Percentiles rank a stretch among this genome's conserved stretches.
Conservation (phyloP, 805 yeast genomes). For the Lipomyces yamanashiensis region DNA sequence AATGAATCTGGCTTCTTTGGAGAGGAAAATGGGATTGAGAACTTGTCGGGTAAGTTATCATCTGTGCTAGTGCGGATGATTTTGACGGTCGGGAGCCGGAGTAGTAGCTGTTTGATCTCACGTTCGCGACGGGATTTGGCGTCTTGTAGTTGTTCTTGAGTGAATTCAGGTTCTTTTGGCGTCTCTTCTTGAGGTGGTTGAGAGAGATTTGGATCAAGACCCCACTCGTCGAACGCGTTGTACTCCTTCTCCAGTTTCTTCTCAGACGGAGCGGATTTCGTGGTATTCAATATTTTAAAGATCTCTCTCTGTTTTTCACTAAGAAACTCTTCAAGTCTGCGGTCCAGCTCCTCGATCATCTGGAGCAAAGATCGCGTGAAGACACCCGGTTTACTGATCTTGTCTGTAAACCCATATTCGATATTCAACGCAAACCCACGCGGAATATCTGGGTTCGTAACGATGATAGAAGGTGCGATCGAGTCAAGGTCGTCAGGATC, state of each 20-base stretch:
- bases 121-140: conserved; percentile 28
- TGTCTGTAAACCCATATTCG: conserved; percentile 61
- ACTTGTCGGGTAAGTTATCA: conserved; percentile 6
- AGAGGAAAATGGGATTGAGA: conserved; percentile 27
- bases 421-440: conserved; percentile 68
- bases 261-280: not conserved
- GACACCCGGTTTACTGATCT: conserved; percentile 34
- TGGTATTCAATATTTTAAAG: conserved; percentile 58
- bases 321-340: conserved; percentile 61
- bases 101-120: conserved; percentile 28
- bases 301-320: conserved; percentile 64
- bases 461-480: conserved; percentile 55
- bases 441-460: conserved; percentile 70
- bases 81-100: conserved; percentile 23
- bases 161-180: conserved; percentile 2
- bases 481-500: conserved; percentile 2
- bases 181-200: not conserved
- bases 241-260: not conserved
- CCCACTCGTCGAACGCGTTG: conserved; percentile 29
- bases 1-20: not conserved
- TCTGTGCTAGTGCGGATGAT: conserved; percentile 10
- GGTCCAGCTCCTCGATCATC: conserved; percentile 60
- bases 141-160: conserved; percentile 14
- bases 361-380: conserved; percentile 59
- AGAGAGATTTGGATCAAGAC: conserved; percentile 16